Evolutionary conservation across 2,329 filamentous ascomycete species (phyloP).

Genomic region (Parastagonospora nodorum): DNA sequence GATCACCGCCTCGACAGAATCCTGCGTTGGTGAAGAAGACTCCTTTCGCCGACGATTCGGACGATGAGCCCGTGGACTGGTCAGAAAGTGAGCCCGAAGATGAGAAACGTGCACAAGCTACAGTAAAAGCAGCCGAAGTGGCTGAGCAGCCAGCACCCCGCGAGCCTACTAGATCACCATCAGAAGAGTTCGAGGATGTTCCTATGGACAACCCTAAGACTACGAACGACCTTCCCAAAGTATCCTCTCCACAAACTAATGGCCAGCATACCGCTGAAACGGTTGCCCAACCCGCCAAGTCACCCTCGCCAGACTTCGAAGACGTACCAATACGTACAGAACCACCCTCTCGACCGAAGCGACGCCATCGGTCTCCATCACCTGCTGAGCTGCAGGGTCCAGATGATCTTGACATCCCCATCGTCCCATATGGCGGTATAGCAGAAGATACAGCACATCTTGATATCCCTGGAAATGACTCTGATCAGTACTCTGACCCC

Average conservation of each 20-base stretch:
- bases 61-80: slow-evolving; percentile 56
- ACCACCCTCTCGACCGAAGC: slow-evolving; percentile 9
- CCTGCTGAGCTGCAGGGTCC: slow-evolving; percentile 32
- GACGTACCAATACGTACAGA: slow-evolving; percentile 48
- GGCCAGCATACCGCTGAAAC: slow-evolving; percentile 47
- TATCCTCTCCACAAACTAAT: slow-evolving; percentile 56
- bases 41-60: slow-evolving; percentile 37
- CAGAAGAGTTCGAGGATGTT: slow-evolving; percentile 59
- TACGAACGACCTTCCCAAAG: slow-evolving; percentile 36
- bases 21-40: slow-evolving; percentile 18
- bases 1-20: slow-evolving; percentile 26
- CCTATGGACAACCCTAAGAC: slow-evolving; percentile 20
- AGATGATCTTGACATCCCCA: slow-evolving; percentile 33
- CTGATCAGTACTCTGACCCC: slow-evolving; percentile 69
- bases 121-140: not conserved
- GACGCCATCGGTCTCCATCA: slow-evolving; percentile 22
- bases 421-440: slow-evolving; percentile 37
- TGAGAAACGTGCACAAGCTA: slow-evolving; percentile 11
- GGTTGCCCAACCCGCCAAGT: slow-evolving; percentile 35
- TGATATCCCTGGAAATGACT: slow-evolving; percentile 36
- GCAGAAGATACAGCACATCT: slow-evolving; percentile 35
- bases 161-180: slow-evolving; percentile 45
- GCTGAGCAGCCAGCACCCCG: slow-evolving; percentile 34
- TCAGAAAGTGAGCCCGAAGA: slow-evolving; percentile 56
- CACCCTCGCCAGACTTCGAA: slow-evolving; percentile 58